Evolutionary conservation across 768 basidiomycete genomes (phyloP), one percentile per base, ranked within the genome.

Genomic region (Terana coerulea): DNA sequence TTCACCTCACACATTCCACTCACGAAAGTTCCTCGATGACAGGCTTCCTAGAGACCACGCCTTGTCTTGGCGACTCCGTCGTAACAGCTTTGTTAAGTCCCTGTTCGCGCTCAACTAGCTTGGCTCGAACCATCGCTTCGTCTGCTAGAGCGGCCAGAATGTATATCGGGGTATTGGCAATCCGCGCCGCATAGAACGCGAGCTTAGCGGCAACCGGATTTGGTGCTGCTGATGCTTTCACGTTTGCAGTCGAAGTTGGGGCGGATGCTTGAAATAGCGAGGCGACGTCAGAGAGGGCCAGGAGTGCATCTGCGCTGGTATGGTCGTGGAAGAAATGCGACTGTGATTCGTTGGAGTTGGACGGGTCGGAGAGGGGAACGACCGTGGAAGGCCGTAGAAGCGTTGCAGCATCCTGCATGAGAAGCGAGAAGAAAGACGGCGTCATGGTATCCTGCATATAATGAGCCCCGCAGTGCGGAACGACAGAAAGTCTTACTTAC

Each of bases 101-200:
- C 19, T 47, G 54, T 34, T 68, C 68, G 12, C 57, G 49, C 34
- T 62, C 64, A 19, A 71, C 53, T 4, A 40, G 53, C 44, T 60
- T 57, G 9, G 67, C 66, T 14, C 60, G 60, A 30, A 66, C 64
- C 24, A 50, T 14, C 3, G 70, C 50, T 52, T 85, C 79, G 28
- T 75, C 69, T 8, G 75, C 66, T 30, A 83, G 62, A 8, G 61
- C 60, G 42, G 61, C 63, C 39, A 85, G 61, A 37, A 73, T 59
- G 3, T 58, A 55, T 35, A 70, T 58, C 1, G 84, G 77, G n/a
- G 71, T 75, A 0, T 77, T 72, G 19, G 79, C 52, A 6, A 83
- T 62, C 57, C 84, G 78, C 6, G 83, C 85, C 4, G 80, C 80
- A 56, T 91, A 91, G 67, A 85, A 91, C 12, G 73, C 64, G 22